Conservation (phyloP, 2,329 filamentous ascomycete species). For the Aspergillus novoparasiticus region DNA sequence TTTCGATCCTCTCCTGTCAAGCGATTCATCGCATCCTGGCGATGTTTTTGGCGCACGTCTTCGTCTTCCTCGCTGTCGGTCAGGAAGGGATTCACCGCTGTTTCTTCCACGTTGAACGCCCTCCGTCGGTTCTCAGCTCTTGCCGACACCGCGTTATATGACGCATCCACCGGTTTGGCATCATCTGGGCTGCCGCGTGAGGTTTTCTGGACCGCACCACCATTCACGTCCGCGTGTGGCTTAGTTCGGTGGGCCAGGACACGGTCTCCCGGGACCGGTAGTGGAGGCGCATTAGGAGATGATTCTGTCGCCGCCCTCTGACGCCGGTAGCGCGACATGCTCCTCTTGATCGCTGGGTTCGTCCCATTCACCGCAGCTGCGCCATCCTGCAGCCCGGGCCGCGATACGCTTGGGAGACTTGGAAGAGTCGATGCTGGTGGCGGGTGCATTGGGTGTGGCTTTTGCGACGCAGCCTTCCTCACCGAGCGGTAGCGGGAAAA, state of each 20-base stretch:
- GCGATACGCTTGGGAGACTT: constrained; percentile 22
- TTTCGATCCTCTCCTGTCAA: constrained; percentile 32
- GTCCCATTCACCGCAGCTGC: background rate
- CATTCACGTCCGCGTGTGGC: background rate
- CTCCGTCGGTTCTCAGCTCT: constrained; percentile 3
- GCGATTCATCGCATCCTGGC: constrained; percentile 37
- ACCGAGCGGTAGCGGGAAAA: constrained; percentile 63
- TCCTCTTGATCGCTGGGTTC: constrained; percentile 25
- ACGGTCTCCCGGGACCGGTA: constrained; percentile 16
- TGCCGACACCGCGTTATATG: background rate
- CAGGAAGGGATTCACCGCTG: background rate
- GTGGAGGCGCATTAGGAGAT: constrained; percentile 6
- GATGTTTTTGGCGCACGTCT: constrained; percentile 25
- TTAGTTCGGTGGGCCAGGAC: constrained; percentile 10
- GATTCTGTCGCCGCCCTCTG: constrained; percentile 22
- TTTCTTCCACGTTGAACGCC: background rate
- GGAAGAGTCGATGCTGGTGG: constrained; percentile 7
- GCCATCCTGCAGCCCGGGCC: constrained; percentile 2
- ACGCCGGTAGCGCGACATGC: constrained; percentile 40
- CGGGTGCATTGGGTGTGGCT: constrained; percentile 27
- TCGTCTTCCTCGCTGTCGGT: constrained; percentile 18
- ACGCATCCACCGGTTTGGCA: background rate
- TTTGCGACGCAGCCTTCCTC: constrained; percentile 45
- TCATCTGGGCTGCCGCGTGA: background rate
- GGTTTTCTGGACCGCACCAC: background rate